These are phyloP conservation scores for Candida neerlandica DNA, from an alignment of 1,139 yeast species.

Conservation along the genomic window DNA sequence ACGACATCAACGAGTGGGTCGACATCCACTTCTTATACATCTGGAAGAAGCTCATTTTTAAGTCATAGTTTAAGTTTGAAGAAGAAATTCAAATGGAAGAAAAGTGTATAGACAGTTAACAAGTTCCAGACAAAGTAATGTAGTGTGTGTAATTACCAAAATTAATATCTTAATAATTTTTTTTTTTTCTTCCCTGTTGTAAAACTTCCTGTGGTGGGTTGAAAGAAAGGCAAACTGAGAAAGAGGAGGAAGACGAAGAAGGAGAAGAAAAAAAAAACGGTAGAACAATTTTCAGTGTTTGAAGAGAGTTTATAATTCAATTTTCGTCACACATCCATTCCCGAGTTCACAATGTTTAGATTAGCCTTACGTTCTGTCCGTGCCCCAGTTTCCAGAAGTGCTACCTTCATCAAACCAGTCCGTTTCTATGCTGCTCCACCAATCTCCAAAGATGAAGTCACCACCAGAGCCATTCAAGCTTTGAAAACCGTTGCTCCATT, in stretches of 20 bases:
- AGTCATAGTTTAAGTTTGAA: slow-evolving; percentile 6
- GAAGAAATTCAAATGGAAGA: slow-evolving; percentile 5
- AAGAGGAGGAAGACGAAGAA: not conserved
- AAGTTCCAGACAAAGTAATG: not conserved
- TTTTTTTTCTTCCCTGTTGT: not conserved
- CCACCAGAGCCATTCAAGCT: slow-evolving; percentile 51
- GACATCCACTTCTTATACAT: slow-evolving; percentile 4
- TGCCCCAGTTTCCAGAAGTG: slow-evolving; percentile 30
- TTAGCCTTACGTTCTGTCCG: slow-evolving; percentile 43
- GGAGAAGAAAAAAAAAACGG: slow-evolving; percentile 3
- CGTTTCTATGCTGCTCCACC: slow-evolving; percentile 53
- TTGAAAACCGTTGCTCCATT: slow-evolving; percentile 54
- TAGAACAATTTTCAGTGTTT: too few species aligned
- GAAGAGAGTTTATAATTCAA: not conserved
- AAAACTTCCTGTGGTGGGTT: not conserved
- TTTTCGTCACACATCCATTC: not conserved
- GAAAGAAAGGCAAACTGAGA: not conserved
- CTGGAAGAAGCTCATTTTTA: slow-evolving; percentile 4
- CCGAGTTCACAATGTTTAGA: slow-evolving; percentile 35
- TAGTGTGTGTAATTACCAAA: not conserved
- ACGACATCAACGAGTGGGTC: slow-evolving; percentile 6
- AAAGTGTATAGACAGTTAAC: not conserved
- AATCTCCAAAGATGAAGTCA: slow-evolving; percentile 49
- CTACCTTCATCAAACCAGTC: slow-evolving; percentile 32
- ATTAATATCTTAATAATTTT: not conserved